Conservation (phyloP, 2,329 filamentous ascomycete species). For the Hypoxylon sp. region DNA sequence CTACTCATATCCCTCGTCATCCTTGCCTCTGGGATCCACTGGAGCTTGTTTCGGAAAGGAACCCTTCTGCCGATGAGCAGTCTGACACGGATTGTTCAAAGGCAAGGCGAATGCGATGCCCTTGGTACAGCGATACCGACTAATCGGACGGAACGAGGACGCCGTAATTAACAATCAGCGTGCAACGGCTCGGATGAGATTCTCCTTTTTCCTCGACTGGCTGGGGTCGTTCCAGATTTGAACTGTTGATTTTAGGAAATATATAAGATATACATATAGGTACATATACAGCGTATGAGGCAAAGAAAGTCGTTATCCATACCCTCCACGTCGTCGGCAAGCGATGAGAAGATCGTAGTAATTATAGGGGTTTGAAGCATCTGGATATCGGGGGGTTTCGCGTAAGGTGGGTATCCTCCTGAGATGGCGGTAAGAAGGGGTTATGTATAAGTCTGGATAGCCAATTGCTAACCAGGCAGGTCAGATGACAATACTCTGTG, state of each 20-base stretch:
- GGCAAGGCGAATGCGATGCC: not conserved
- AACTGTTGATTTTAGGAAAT: not conserved
- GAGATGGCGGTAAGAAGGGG: not conserved
- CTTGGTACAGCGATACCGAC: not conserved
- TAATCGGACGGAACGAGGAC: not conserved
- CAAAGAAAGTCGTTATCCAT: not conserved
- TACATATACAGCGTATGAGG: not conserved
- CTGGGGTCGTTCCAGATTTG: not conserved
- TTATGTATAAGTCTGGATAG: not conserved
- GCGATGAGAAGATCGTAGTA: not conserved
- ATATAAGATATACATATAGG: not conserved
- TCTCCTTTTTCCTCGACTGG: not conserved
- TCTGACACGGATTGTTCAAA: not conserved
- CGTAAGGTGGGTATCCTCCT: not conserved
- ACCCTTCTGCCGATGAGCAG: not conserved
- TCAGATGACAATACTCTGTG: not conserved
- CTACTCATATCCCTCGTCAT: not conserved
- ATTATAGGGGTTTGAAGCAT: not conserved
- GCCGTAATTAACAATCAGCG: not conserved
- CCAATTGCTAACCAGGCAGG: not conserved
- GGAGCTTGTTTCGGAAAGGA: not conserved
- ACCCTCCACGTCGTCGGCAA: not conserved
- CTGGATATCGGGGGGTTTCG: not conserved
- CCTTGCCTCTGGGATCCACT: not conserved
- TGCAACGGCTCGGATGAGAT: not conserved